Evolutionary conservation across 1,139 yeast genomes (phyloP).

Genomic region (Protomyces inundatus): DNA sequence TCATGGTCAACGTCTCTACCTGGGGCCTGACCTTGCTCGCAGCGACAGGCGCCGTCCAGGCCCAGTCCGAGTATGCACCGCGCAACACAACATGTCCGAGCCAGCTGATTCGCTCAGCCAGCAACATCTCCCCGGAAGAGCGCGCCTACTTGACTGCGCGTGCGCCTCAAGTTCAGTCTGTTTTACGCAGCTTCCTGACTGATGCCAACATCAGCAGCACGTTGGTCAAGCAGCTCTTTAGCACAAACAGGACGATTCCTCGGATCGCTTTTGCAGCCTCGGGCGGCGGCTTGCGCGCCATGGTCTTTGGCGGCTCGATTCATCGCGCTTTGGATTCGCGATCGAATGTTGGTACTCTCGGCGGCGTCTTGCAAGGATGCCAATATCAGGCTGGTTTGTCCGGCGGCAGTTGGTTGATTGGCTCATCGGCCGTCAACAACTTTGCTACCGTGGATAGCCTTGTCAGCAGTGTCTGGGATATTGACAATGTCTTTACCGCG

Average conservation of each 20-base stretch:
- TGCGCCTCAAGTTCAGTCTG: constrained; percentile 50
- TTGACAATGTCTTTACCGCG: constrained; percentile 47
- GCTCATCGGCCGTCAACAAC: constrained; percentile 47
- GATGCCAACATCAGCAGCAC: constrained; percentile 54
- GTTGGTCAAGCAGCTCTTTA: constrained; percentile 48
- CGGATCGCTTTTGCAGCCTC: constrained; percentile 71
- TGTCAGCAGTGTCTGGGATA: constrained; percentile 31
- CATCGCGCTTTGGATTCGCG: constrained; percentile 73
- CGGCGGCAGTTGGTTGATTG: constrained; percentile 81
- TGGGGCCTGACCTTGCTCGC: neutral
- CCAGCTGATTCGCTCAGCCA: constrained; percentile 30
- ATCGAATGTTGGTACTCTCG: constrained; percentile 58
- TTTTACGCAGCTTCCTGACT: constrained; percentile 53
- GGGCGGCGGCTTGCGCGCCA: constrained; percentile 92
- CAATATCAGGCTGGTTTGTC: constrained; percentile 84
- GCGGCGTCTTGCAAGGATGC: constrained; percentile 72
- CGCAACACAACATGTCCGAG: constrained; percentile 54
- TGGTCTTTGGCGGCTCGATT: constrained; percentile 86
- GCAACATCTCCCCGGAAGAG: constrained; percentile 30
- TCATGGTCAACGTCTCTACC: neutral
- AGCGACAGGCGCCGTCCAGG: constrained; percentile 31
- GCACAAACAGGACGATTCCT: constrained; percentile 40
- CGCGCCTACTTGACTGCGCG: constrained; percentile 38
- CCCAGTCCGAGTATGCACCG: constrained; percentile 53
- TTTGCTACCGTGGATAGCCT: constrained; percentile 32